Conservation (phyloP, 176 grass and related monocot genomes). For the Carex pumila region DNA sequence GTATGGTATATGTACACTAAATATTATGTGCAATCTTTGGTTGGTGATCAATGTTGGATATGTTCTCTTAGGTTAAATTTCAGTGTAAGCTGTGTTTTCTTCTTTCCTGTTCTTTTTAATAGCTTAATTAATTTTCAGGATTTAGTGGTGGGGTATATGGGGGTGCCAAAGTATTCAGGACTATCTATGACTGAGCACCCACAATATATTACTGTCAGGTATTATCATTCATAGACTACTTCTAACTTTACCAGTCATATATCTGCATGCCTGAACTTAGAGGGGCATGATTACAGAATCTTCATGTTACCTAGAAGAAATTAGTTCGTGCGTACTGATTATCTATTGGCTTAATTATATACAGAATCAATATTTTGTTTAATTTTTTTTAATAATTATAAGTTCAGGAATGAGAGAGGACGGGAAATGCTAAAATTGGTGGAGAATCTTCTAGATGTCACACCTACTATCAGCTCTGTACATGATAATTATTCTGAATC, state of each 20-base stretch:
- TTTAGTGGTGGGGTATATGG: conserved; percentile 97
- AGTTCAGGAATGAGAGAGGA: conserved; percentile 66
- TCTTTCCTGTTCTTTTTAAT: neutral
- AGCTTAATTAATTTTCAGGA: conserved; percentile 40
- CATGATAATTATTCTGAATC: neutral
- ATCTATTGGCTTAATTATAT: neutral
- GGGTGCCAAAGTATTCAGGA: conserved; percentile 83
- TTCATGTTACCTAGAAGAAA: neutral
- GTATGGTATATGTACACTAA: neutral
- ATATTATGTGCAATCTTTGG: neutral
- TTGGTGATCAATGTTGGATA: neutral
- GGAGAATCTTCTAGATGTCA: conserved; percentile 65
- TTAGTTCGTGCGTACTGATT: neutral
- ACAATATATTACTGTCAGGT: conserved; percentile 97
- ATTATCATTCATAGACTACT: conserved; percentile 7
- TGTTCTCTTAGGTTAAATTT: neutral
- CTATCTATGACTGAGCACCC: conserved; percentile 87
- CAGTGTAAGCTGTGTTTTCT: neutral
- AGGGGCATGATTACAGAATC: neutral
- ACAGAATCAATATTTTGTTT: neutral
- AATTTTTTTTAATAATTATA: neutral
- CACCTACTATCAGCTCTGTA: conserved; percentile 77
- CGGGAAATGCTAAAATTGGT: conserved; percentile 78
- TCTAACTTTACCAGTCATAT: neutral
- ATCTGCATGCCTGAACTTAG: neutral